Conservation (phyloP, 177 flowering plant species). For the Vitis hybrid region DNA sequence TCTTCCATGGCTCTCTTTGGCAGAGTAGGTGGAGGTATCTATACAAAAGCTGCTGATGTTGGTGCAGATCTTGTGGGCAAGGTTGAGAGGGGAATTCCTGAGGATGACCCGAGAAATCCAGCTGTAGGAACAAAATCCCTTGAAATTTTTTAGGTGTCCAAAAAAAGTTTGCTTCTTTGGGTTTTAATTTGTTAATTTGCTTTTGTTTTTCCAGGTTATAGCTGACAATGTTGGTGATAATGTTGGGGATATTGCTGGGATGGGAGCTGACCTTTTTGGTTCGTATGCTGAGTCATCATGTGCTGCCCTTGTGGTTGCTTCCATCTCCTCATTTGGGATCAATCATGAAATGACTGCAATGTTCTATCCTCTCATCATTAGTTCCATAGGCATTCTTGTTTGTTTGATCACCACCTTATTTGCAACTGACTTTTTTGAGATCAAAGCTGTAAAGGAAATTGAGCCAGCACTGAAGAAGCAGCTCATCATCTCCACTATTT, state of each 20-base stretch:
- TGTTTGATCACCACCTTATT: conserved; percentile 78
- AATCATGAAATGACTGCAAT: conserved; percentile 75
- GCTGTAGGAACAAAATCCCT: conserved; percentile 48
- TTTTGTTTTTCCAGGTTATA: conserved; percentile 52
- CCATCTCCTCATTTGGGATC: conserved; percentile 80
- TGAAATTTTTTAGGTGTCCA: not conserved
- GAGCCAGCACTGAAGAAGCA: conserved; percentile 83
- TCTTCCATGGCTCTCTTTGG: conserved; percentile 96
- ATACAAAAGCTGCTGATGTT: conserved; percentile 93
- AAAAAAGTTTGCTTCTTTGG: not conserved
- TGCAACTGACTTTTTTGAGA: conserved; percentile 84
- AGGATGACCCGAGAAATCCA: conserved; percentile 92
- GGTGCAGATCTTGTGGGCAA: conserved; percentile 97
- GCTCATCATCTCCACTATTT: conserved; percentile 71
- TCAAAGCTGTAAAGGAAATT: conserved; percentile 78
- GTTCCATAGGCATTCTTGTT: conserved; percentile 72
- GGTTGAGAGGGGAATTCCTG: conserved; percentile 91
- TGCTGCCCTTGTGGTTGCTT: conserved; percentile 87
- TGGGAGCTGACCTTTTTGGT: conserved; percentile 90
- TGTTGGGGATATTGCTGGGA: conserved; percentile 90
- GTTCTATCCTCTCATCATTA: conserved; percentile 68
- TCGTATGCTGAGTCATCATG: conserved; percentile 86
- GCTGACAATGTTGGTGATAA: conserved; percentile 95
- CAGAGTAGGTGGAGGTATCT: conserved; percentile 91
- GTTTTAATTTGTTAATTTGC: not conserved